Evolutionary conservation across 2,329 filamentous ascomycete species (phyloP).

Genomic region (Talaromyces atroroseus): DNA sequence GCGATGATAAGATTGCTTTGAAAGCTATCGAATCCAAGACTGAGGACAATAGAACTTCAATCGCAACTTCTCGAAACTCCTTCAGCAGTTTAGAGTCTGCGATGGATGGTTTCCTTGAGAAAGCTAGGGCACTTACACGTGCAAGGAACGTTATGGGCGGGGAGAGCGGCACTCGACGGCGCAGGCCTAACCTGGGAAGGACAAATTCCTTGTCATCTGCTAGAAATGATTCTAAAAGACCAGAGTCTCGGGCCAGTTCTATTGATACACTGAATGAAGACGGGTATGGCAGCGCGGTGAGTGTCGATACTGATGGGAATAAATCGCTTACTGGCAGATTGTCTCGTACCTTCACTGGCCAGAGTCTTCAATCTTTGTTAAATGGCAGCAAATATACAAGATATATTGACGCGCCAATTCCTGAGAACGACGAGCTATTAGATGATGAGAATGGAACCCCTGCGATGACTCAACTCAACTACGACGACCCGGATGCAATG

Average conservation of each 20-base stretch:
- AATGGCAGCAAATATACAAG: conserved; percentile 24
- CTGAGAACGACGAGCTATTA: conserved; percentile 19
- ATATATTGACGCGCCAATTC: conserved; percentile 23
- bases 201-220: conserved; percentile 37
- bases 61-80: conserved; percentile 18
- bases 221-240: conserved; percentile 19
- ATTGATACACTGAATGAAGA: conserved; percentile 46
- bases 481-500: conserved; percentile 48
- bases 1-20: neutral
- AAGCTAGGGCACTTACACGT: conserved; percentile 32
- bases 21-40: conserved; percentile 11
- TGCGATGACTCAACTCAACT: conserved; percentile 44
- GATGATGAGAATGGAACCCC: conserved; percentile 33
- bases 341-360: conserved; percentile 19
- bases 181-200: conserved; percentile 38
- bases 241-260: conserved; percentile 42
- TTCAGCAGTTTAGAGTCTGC: conserved; percentile 30
- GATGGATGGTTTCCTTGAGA: conserved; percentile 37
- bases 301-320: conserved; percentile 18
- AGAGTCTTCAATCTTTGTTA: conserved; percentile 28
- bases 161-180: conserved; percentile 20
- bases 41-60: conserved; percentile 16
- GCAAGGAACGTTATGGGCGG: conserved; percentile 20
- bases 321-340: conserved; percentile 18
- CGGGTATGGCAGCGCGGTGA: conserved; percentile 32